Percentiles rank a stretch among this genome's conserved stretches.
phyloP scores from a whole-genome alignment of 2,329 filamentous ascomycete genomes.

The Fusarium virguliforme region DNA sequence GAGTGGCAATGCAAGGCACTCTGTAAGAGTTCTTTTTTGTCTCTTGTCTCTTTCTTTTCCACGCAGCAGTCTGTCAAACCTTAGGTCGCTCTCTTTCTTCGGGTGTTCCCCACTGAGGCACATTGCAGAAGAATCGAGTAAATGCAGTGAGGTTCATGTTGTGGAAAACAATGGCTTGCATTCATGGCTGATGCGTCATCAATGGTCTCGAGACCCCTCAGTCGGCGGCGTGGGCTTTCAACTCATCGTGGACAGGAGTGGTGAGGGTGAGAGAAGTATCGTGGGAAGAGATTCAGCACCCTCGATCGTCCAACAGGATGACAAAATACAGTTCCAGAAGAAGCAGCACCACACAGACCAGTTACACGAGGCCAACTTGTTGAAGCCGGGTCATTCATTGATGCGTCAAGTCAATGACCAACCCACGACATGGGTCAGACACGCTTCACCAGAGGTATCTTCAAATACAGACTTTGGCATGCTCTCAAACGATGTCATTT shows the following conservation, averaged over 20 bases:
- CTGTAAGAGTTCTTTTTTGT: not conserved
- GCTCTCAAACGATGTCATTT: conserved; percentile 55
- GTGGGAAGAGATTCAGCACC: not conserved
- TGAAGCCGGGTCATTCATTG: conserved; percentile 26
- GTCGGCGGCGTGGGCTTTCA: not conserved
- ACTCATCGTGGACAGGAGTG: not conserved
- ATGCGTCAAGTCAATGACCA: conserved; percentile 20
- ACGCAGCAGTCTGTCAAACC: no score
- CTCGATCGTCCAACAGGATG: not conserved
- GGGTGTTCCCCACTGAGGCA: not conserved
- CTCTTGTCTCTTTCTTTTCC: not conserved
- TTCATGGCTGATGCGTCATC: not conserved
- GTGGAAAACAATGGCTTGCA: not conserved
- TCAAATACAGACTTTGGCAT: conserved; percentile 43
- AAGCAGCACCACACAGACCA: not conserved
- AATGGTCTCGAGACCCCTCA: not conserved
- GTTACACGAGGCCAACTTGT: not conserved
- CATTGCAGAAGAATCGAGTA: not conserved
- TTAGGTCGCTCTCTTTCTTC: not conserved
- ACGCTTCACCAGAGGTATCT: conserved; percentile 46
- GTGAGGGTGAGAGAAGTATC: not conserved
- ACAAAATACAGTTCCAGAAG: not conserved
- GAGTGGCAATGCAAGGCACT: not conserved
- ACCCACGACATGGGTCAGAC: conserved; percentile 20
- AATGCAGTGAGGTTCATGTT: not conserved